Conservation (phyloP, 2,329 filamentous ascomycete genomes). For the Xylariales sp. region DNA sequence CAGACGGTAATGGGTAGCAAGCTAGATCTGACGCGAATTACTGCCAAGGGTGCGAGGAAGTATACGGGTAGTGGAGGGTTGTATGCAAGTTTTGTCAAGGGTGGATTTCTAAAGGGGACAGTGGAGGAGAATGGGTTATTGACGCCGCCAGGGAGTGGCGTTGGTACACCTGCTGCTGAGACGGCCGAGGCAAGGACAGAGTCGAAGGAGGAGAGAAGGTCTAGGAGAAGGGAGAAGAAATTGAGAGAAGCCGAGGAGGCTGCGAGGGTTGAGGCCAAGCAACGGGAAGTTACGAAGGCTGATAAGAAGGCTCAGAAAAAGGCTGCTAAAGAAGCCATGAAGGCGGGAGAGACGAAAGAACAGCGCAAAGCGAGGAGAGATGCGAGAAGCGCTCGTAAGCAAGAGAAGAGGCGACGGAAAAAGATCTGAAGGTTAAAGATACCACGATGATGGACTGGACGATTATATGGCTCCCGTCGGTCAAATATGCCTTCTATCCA, state of each 20-base stretch:
- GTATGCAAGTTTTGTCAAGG: constrained; percentile 81
- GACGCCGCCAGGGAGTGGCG: constrained; percentile 27
- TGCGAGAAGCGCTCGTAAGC: constrained; percentile 35
- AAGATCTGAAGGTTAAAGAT: neutral
- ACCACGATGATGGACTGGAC: no score
- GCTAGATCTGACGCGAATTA: constrained; percentile 46
- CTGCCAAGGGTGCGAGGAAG: constrained; percentile 44
- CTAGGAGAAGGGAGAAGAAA: constrained; percentile 21
- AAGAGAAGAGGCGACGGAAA: constrained; percentile 23
- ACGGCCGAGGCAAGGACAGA: constrained; percentile 28
- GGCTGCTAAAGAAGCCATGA: constrained; percentile 39
- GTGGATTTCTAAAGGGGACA: constrained; percentile 72
- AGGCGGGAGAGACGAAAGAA: constrained; percentile 40
- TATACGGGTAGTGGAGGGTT: constrained; percentile 61
- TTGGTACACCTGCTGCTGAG: constrained; percentile 19
- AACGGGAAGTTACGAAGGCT: no score
- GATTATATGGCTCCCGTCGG: neutral
- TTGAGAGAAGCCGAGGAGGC: constrained; percentile 20
- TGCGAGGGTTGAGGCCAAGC: constrained; percentile 27
- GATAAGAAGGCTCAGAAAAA: constrained; percentile 26
- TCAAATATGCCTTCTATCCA: no score
- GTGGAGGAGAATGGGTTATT: constrained; percentile 32
- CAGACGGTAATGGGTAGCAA: constrained; percentile 51
- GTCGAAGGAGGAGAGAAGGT: constrained; percentile 30
- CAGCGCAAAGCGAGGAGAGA: constrained; percentile 39